Evolutionary conservation across 2,329 filamentous ascomycete genomes (phyloP).

Genomic region (Macrophomina tecta): DNA sequence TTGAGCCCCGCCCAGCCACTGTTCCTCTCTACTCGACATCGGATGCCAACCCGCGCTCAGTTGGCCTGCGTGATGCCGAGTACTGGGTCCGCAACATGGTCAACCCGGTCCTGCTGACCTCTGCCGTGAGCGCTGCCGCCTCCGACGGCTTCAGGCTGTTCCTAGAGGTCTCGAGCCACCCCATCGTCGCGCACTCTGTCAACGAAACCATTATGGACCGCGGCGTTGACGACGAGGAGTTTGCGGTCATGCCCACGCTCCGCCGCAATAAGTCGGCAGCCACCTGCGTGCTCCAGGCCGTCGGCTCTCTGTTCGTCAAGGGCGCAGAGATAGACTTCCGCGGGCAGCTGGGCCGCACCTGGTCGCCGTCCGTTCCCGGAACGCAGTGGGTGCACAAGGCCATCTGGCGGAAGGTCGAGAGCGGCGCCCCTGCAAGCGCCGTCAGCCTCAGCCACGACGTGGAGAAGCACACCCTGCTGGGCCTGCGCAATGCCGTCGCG

Average conservation of each 20-base stretch:
- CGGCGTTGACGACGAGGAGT: conserved; percentile 38
- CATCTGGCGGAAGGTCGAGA: conserved; percentile 32
- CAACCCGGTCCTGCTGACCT: conserved; percentile 44
- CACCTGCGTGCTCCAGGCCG: conserved; percentile 36
- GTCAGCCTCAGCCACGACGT: conserved; percentile 38
- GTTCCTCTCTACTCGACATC: conserved; percentile 48
- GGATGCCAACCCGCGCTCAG: conserved; percentile 34
- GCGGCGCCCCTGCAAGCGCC: background rate
- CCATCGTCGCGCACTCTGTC: conserved; percentile 51
- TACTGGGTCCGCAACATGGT: conserved; percentile 53
- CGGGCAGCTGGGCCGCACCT: too few relatives aligned
- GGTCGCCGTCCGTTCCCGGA: conserved; percentile 15
- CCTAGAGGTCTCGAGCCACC: conserved; percentile 51
- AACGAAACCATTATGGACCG: conserved; percentile 46
- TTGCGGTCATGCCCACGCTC: conserved; percentile 41
- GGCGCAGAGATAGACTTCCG: too few relatives aligned
- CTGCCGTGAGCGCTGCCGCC: conserved; percentile 44
- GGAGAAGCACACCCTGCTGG: conserved; percentile 45
- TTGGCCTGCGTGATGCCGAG: conserved; percentile 35
- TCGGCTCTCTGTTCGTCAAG: conserved; percentile 27
- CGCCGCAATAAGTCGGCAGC: conserved; percentile 36
- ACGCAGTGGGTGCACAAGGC: conserved; percentile 38
- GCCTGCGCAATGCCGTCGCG: conserved; percentile 38
- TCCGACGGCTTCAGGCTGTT: conserved; percentile 50
- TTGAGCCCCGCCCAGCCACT: conserved; percentile 32